Evolutionary conservation across 768 basidiomycete species (phyloP).

Genomic region (Paxillus involutus): DNA sequence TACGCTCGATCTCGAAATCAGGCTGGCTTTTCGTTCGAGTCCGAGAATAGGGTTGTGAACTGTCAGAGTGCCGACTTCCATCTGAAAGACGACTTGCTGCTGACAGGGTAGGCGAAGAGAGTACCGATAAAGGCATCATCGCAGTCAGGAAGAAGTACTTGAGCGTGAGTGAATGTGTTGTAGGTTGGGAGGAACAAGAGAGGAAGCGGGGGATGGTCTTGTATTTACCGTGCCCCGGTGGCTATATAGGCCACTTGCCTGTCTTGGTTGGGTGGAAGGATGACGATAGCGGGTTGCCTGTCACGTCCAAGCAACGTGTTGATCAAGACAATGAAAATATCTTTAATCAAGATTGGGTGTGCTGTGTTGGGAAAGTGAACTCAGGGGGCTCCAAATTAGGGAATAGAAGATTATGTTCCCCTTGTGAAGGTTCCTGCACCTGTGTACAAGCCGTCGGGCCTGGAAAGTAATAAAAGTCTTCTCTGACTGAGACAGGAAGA

Average conservation of each 20-base stretch:
- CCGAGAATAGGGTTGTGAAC: slow-evolving; percentile 35
- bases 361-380: slow-evolving; percentile 18
- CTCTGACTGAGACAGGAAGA: not conserved
- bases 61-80: slow-evolving; percentile 34
- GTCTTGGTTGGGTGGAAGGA: slow-evolving; percentile 27
- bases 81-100: slow-evolving; percentile 41
- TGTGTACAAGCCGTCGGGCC: not conserved
- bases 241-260: slow-evolving; percentile 32
- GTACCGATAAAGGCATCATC: slow-evolving; percentile 30
- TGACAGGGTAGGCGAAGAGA: slow-evolving; percentile 33
- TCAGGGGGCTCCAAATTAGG: slow-evolving; percentile 19
- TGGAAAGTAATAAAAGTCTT: slow-evolving; percentile 4
- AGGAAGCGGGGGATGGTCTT: slow-evolving; percentile 10
- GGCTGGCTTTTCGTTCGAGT: slow-evolving; percentile 44
- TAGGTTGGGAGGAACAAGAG: slow-evolving; percentile 12
- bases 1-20: slow-evolving; percentile 70
- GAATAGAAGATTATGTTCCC: slow-evolving; percentile 11
- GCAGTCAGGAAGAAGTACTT: slow-evolving; percentile 4
- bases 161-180: not conserved
- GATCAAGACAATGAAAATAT: slow-evolving; percentile 25
- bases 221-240: slow-evolving; percentile 35
- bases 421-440: not conserved
- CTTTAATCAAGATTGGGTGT: slow-evolving; percentile 31
- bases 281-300: slow-evolving; percentile 31
- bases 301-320: slow-evolving; percentile 36